phyloP scores from a whole-genome alignment of 805 yeast species.

The Ogataea kodamae region DNA sequence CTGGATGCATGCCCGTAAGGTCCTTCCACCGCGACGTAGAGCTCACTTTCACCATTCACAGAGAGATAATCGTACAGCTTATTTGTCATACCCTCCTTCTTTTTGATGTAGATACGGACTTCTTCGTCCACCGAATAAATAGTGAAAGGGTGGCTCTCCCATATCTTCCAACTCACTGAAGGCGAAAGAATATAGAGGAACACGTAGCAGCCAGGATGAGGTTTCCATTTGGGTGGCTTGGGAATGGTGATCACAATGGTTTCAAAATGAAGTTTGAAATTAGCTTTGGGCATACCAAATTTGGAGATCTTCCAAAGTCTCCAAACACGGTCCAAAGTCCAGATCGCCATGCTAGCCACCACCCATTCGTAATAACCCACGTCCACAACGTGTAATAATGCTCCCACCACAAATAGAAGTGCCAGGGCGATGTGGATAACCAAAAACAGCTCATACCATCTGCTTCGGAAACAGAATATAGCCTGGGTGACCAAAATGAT shows the following conservation, averaged over 20 bases:
- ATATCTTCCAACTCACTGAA: constrained; percentile 37
- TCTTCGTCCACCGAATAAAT: constrained; percentile 22
- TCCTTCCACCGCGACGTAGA: constrained; percentile 45
- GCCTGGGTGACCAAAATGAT: constrained; percentile 44
- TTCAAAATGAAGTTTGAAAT: constrained; percentile 18
- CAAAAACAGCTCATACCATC: constrained; percentile 45
- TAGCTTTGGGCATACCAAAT: constrained; percentile 27
- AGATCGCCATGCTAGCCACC: constrained; percentile 35
- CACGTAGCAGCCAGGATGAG: constrained; percentile 56
- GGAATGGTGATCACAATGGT: constrained; percentile 33
- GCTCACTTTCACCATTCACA: constrained; percentile 15
- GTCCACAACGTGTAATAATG: constrained; percentile 41
- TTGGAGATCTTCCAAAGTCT: constrained; percentile 34
- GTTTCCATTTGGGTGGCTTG: constrained; percentile 43
- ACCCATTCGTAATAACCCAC: constrained; percentile 43
- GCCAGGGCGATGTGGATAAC: constrained; percentile 44
- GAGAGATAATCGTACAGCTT: constrained; percentile 31
- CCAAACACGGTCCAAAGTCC: constrained; percentile 41
- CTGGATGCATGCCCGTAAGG: constrained; percentile 48
- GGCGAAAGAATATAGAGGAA: constrained; percentile 44
- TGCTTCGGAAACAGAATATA: constrained; percentile 41
- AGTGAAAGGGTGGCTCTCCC: constrained; percentile 70
- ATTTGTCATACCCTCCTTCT: constrained; percentile 48
- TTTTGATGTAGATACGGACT: constrained; percentile 43
- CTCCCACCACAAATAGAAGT: constrained; percentile 41